Base-by-base conservation (phyloP, 192 early-diverging fungal species). In the Gorgonomyces haynaldii region DNA sequence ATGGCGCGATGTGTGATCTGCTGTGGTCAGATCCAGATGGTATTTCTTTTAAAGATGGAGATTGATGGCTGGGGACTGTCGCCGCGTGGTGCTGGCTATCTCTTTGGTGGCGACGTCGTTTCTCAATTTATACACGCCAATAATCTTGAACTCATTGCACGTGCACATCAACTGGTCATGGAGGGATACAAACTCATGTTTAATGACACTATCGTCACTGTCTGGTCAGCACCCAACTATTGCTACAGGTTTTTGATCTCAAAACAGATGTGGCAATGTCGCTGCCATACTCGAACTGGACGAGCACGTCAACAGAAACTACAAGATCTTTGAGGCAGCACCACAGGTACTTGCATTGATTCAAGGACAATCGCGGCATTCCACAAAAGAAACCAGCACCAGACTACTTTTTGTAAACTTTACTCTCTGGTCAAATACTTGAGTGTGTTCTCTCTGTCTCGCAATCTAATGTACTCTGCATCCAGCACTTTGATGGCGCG, bases 211-310 rank as follows among this genome's bases (percentile, higher is more conserved):
- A 85, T 92, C 37, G 95, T 96, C 19, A 98, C 95, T 3, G 95
- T 98, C 0, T 98, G 96, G 96, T 87, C 84, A 4, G 96, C 96
- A 7, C 96, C 96, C 51, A 98, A 98, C 72, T 98, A 98, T 63
- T 98, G 95, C 60, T 98, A 98, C 54, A 72, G 92, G 75, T 75
- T 6, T 3, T 40, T 21, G 24, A 23, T 0, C 19, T 37, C 13
- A 27, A 47, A 22, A 36, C 57, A 78, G 83, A 56, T 97, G 96
- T 57, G 93, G 93, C 3, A 98, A 98, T 58, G 89, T 98, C 3
- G 95, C 95, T 15, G 90, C 95, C 0, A 98, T 98, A 53, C 64
- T 98, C 29, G 85, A 92, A 65, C 73, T 98, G 34, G 88, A 96
- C 52, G 82, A 92, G 56, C 78, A 92, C 37, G 55, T 98, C 53